A percentile compares a stretch with the other conserved stretches of the same genome.
phyloP scores from a whole-genome alignment of 169 alveolate genomes.

The Plasmodium relictum region DNA sequence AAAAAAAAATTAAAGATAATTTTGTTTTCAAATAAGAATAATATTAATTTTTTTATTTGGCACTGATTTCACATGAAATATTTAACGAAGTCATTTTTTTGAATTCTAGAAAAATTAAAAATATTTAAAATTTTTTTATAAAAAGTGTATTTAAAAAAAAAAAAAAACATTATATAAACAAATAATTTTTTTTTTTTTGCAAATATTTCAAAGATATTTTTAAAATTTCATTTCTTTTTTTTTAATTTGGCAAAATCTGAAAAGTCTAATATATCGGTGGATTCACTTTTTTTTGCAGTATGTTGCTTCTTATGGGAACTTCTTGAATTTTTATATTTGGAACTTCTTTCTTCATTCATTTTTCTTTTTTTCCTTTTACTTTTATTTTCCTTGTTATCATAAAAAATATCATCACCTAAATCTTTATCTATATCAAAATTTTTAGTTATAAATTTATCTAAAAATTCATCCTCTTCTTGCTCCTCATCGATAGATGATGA shows the following conservation, averaged over 20 bases:
- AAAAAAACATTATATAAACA: background rate
- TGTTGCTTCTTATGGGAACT: constrained; percentile 5
- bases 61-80: too few species aligned
- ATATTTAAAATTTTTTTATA: too few species aligned
- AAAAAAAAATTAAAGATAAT: too few species aligned
- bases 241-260: constrained; percentile 48
- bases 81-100: too few species aligned
- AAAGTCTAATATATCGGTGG: constrained; percentile 28
- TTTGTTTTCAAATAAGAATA: too few species aligned
- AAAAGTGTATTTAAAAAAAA: background rate
- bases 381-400: background rate
- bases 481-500: constrained; percentile 56
- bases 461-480: constrained; percentile 61
- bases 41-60: too few species aligned
- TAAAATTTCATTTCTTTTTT: constrained; percentile 9
- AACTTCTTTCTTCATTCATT: constrained; percentile 23
- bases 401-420: constrained; percentile 7
- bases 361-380: constrained; percentile 33
- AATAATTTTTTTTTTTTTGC: background rate
- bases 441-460: constrained; percentile 50
- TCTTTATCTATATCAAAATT: constrained; percentile 54
- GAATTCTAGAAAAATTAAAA: too few species aligned
- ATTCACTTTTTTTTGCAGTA: background rate
- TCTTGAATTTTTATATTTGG: constrained; percentile 11
- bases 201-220: background rate